Percentiles rank a stretch among this genome's conserved stretches.
Conservation (phyloP, 257 asterid genomes). For the Primulina tabacum region DNA sequence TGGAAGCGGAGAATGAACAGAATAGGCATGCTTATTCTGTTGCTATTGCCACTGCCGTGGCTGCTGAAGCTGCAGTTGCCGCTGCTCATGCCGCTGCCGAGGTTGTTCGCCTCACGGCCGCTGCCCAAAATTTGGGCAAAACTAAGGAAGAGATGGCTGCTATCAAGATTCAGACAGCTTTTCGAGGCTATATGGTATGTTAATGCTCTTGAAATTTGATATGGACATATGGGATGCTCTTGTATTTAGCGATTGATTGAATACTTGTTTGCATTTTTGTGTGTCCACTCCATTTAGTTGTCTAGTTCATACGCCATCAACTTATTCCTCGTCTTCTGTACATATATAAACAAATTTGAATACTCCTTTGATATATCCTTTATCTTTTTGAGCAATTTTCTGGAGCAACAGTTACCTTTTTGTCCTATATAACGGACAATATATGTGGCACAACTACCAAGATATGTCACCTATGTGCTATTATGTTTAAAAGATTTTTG, state of each 20-base stretch:
- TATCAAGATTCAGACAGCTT: slow-evolving; percentile 65
- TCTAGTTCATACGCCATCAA: not conserved
- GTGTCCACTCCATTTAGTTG: not conserved
- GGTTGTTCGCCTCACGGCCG: slow-evolving; percentile 69
- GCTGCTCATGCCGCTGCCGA: slow-evolving; percentile 87
- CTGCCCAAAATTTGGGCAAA: slow-evolving; percentile 39
- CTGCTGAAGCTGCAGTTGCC: slow-evolving; percentile 87
- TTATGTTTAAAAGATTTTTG: too few species aligned
- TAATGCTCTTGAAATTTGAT: not conserved
- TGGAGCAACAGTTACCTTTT: not conserved
- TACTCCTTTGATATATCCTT: too few species aligned
- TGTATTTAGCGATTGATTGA: not conserved
- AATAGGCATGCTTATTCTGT: slow-evolving; percentile 67
- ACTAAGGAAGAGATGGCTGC: slow-evolving; percentile 67
- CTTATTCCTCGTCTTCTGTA: not conserved
- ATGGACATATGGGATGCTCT: not conserved
- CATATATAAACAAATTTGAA: not conserved
- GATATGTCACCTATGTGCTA: too few species aligned
- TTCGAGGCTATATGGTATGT: slow-evolving; percentile 75
- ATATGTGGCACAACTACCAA: too few species aligned
- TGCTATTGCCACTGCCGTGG: slow-evolving; percentile 69
- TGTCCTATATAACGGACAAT: too few species aligned
- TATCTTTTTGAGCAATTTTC: not conserved
- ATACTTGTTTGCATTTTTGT: not conserved
- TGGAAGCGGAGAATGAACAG: slow-evolving; percentile 66